Percentiles rank a stretch among this genome's conserved stretches.
These are phyloP conservation scores for Millerozyma acaciae DNA, from an alignment of 805 yeast species.

Conservation along the genomic window DNA sequence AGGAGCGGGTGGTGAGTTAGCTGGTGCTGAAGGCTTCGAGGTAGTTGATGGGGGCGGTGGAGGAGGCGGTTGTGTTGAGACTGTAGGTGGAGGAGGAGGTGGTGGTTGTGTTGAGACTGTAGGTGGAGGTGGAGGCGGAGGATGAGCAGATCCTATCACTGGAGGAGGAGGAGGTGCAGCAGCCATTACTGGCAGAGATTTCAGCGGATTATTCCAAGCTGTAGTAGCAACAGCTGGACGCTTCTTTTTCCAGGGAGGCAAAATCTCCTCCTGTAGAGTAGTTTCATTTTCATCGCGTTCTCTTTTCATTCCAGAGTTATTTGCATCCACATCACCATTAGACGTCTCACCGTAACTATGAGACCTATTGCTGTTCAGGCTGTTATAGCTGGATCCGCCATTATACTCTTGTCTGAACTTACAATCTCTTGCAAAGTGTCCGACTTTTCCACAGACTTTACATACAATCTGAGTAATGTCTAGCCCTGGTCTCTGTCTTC, in stretches of 20 bases:
- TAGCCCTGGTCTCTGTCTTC: constrained; percentile 23
- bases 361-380: neutral
- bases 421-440: constrained; percentile 91
- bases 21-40: constrained; percentile 7
- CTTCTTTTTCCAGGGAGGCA: constrained; percentile 26
- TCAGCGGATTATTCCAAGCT: too few species aligned
- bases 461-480: constrained; percentile 60
- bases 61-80: constrained; percentile 4
- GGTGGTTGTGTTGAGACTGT: constrained; percentile 1
- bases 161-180: constrained; percentile 6
- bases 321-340: constrained; percentile 1
- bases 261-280: constrained; percentile 8
- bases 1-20: constrained; percentile 20
- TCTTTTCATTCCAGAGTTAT: too few species aligned
- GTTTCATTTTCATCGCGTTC: constrained; percentile 6
- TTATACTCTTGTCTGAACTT: constrained; percentile 36
- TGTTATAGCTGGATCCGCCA: too few species aligned
- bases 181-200: too few species aligned
- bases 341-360: constrained; percentile 1
- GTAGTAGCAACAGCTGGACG: too few species aligned
- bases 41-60: constrained; percentile 19
- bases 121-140: constrained; percentile 4
- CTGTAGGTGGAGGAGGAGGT: constrained; percentile 2
- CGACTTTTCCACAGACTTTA: constrained; percentile 71
- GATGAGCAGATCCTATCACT: neutral